Evolutionary conservation across 139 green algal genomes (phyloP).

Genomic region (Nannochloris sp.): DNA sequence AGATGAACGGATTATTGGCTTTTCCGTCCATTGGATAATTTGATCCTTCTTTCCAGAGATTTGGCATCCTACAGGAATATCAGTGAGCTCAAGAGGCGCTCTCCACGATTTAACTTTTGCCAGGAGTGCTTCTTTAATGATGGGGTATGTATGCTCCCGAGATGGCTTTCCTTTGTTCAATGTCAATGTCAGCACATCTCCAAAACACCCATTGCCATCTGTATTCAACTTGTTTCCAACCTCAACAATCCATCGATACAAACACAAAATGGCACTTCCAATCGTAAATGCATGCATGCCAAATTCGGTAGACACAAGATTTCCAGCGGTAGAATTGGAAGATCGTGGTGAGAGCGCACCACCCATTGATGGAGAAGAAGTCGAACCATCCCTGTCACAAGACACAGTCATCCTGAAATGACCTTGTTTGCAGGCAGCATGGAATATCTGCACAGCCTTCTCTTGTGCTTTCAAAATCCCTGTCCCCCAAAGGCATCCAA

Average conservation of each 20-base stretch:
- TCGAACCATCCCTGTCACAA: constrained; percentile 3
- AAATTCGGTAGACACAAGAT: constrained; percentile 19
- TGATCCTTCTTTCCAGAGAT: constrained; percentile 12
- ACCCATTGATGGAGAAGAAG: too few relatives aligned
- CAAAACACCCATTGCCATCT: background rate
- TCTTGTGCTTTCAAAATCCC: constrained; percentile 27
- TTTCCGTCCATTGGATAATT: constrained; percentile 10
- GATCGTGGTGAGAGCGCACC: background rate
- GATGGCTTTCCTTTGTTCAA: constrained; percentile 41
- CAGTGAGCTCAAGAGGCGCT: constrained; percentile 15
- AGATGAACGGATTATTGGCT: background rate
- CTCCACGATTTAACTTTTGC: constrained; percentile 22
- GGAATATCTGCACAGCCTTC: constrained; percentile 26
- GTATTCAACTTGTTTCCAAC: constrained; percentile 26
- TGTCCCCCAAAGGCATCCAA: constrained; percentile 35
- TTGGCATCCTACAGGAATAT: constrained; percentile 20
- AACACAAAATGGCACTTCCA: constrained; percentile 28
- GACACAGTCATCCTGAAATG: constrained; percentile 31
- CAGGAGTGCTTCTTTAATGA: constrained; percentile 29
- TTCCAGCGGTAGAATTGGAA: background rate
- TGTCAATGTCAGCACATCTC: constrained; percentile 18
- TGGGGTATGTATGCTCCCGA: constrained; percentile 30
- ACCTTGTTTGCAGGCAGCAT: constrained; percentile 21
- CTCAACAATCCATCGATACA: constrained; percentile 38
- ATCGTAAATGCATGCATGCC: constrained; percentile 46